These are phyloP conservation scores for Psilocybe subaeruginosa DNA, from an alignment of 768 basidiomycete species.

Conservation along the genomic window DNA sequence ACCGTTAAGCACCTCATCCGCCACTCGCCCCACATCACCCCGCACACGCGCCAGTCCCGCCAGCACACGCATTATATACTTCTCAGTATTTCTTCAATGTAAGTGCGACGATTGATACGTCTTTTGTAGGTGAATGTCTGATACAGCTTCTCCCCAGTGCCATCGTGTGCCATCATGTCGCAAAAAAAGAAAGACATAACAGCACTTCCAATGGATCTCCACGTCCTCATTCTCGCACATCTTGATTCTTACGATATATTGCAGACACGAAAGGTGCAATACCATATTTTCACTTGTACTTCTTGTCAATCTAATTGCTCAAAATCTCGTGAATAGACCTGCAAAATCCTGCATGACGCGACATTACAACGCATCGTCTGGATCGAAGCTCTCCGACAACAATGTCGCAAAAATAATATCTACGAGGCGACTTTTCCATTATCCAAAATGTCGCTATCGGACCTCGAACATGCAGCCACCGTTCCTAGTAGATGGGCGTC, in stretches of 20 bases:
- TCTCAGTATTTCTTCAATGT: too few relatives aligned
- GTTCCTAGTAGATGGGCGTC: slow-evolving; percentile 23
- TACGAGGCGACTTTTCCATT: slow-evolving; percentile 27
- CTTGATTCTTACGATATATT: slow-evolving; percentile 8
- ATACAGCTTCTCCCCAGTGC: background rate
- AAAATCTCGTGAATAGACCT: slow-evolving; percentile 20
- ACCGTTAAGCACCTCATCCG: background rate
- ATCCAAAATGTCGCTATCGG: slow-evolving; percentile 25
- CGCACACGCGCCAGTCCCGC: background rate
- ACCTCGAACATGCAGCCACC: slow-evolving; percentile 29
- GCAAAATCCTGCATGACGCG: slow-evolving; percentile 20
- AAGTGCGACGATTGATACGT: background rate
- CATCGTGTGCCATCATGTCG: background rate
- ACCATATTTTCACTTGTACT: background rate
- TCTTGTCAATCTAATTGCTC: background rate
- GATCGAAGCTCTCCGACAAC: slow-evolving; percentile 26
- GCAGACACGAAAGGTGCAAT: slow-evolving; percentile 4
- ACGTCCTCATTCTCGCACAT: background rate
- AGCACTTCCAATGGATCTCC: slow-evolving; percentile 11
- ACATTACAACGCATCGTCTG: slow-evolving; percentile 28
- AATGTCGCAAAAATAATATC: slow-evolving; percentile 22
- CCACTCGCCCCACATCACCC: background rate
- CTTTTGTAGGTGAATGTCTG: background rate
- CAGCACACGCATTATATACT: too few relatives aligned
- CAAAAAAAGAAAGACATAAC: background rate